Conservation (phyloP, 2,329 filamentous ascomycete species). For the Penicillium sp. region DNA sequence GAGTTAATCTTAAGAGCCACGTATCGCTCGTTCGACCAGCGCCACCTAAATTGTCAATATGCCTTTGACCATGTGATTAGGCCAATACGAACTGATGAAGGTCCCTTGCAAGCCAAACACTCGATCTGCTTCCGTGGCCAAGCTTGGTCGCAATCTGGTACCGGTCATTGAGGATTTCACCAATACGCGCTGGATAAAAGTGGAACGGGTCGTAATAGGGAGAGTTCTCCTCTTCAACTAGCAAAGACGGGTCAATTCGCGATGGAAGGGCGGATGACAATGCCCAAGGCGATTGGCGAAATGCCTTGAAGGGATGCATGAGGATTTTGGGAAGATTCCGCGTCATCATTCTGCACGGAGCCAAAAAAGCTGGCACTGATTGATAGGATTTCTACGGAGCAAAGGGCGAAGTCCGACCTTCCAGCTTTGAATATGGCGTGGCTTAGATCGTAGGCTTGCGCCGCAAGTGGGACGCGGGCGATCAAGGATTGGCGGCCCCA, state of each 20-base stretch:
- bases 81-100: slow-evolving; percentile 23
- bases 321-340: background rate
- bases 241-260: slow-evolving; percentile 2
- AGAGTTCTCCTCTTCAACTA: slow-evolving; percentile 20
- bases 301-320: background rate
- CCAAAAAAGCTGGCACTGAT: background rate
- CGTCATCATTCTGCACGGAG: background rate
- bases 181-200: slow-evolving; percentile 25
- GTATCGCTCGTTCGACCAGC: slow-evolving; percentile 29
- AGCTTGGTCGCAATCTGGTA: slow-evolving; percentile 29
- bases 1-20: slow-evolving; percentile 38
- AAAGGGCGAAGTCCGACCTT: background rate
- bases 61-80: background rate
- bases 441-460: no score
- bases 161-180: slow-evolving; percentile 22
- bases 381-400: background rate
- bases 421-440: background rate
- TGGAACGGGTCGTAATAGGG: slow-evolving; percentile 18
- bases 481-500: no score
- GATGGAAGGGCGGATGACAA: slow-evolving; percentile 3
- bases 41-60: slow-evolving; percentile 22
- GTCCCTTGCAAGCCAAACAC: slow-evolving; percentile 29
- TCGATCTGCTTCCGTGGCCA: slow-evolving; percentile 26
- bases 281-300: slow-evolving; percentile 3
- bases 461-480: no score